Conservation (phyloP, 2,329 filamentous ascomycete species). For the Fonsecaea nubica region DNA sequence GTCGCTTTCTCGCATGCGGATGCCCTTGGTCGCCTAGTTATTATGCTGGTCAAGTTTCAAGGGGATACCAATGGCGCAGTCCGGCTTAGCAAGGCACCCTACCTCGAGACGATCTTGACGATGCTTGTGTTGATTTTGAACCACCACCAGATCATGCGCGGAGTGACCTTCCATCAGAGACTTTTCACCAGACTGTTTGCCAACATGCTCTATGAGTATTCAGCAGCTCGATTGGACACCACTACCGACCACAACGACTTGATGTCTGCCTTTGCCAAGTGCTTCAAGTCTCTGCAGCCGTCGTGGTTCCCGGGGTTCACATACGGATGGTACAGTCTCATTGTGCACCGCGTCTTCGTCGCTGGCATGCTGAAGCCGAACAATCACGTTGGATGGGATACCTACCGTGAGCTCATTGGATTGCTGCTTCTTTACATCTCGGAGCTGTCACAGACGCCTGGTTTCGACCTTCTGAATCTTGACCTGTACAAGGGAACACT, state of each 20-base stretch:
- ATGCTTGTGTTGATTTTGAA: conserved; percentile 82
- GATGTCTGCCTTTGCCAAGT: conserved; percentile 72
- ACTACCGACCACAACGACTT: conserved; percentile 70
- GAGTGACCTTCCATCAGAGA: conserved; percentile 82
- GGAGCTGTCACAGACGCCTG: conserved; percentile 76
- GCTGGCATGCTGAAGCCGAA: conserved; percentile 74
- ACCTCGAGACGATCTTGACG: conserved; percentile 78
- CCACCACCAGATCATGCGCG: conserved; percentile 80
- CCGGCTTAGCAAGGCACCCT: conserved; percentile 69
- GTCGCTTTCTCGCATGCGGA: conserved; percentile 72
- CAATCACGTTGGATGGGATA: conserved; percentile 74
- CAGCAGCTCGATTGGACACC: conserved; percentile 64
- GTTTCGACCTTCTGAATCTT: conserved; percentile 72
- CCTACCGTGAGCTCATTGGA: conserved; percentile 75
- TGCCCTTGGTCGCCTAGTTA: conserved; percentile 79
- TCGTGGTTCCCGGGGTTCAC: conserved; percentile 79
- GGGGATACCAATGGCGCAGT: conserved; percentile 65
- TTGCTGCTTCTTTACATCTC: conserved; percentile 76
- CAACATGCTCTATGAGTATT: conserved; percentile 77
- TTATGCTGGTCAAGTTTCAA: conserved; percentile 75
- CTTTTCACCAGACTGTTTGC: conserved; percentile 92
- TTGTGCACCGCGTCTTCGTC: conserved; percentile 85
- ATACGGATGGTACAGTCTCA: conserved; percentile 81
- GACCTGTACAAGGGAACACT: conserved; percentile 84
- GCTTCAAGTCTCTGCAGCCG: conserved; percentile 77